Evolutionary conservation across 768 basidiomycete species (phyloP).

Genomic region (Mycena polygramma): DNA sequence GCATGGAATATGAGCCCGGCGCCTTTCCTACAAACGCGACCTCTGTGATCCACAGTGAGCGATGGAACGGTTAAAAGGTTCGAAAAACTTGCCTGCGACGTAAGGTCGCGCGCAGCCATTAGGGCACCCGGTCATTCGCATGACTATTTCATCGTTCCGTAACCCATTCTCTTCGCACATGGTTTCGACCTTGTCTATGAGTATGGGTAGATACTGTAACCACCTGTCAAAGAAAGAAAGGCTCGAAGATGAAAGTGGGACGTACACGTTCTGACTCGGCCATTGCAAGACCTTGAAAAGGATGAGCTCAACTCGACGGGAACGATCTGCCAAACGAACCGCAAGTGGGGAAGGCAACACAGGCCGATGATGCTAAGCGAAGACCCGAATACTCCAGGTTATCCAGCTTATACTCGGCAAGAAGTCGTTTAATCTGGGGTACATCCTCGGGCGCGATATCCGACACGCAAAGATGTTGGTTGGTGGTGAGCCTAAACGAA

Average conservation of each 20-base stretch:
- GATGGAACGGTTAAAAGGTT: slow-evolving; percentile 16
- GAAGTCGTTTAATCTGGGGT: slow-evolving; percentile 79
- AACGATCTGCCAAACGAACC: slow-evolving; percentile 56
- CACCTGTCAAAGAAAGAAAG: slow-evolving; percentile 17
- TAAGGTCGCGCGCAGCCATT: slow-evolving; percentile 96
- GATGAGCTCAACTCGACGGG: slow-evolving; percentile 12
- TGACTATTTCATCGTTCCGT: slow-evolving; percentile 94
- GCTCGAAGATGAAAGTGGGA: slow-evolving; percentile 14
- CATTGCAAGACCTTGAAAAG: slow-evolving; percentile 53
- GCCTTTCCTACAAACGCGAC: slow-evolving; percentile 98
- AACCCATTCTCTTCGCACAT: slow-evolving; percentile 95
- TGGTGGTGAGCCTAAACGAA: slow-evolving; percentile 91
- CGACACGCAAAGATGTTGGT: slow-evolving; percentile 93
- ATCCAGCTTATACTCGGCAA: slow-evolving; percentile 91
- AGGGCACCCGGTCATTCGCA: slow-evolving; percentile 99
- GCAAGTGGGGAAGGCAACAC: slow-evolving; percentile 98
- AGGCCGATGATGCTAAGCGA: slow-evolving; percentile 92
- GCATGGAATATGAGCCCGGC: slow-evolving; percentile 91
- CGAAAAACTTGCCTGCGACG: slow-evolving; percentile 73
- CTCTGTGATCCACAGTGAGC: slow-evolving; percentile 61
- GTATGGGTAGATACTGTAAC: slow-evolving; percentile 86
- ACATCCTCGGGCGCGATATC: slow-evolving; percentile 84
- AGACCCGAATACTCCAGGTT: slow-evolving; percentile 84
- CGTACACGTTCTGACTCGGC: slow-evolving; percentile 69
- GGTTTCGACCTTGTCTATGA: slow-evolving; percentile 95